phyloP scores from a whole-genome alignment of 805 yeast species.

The Metschnikowia colocasiae region DNA sequence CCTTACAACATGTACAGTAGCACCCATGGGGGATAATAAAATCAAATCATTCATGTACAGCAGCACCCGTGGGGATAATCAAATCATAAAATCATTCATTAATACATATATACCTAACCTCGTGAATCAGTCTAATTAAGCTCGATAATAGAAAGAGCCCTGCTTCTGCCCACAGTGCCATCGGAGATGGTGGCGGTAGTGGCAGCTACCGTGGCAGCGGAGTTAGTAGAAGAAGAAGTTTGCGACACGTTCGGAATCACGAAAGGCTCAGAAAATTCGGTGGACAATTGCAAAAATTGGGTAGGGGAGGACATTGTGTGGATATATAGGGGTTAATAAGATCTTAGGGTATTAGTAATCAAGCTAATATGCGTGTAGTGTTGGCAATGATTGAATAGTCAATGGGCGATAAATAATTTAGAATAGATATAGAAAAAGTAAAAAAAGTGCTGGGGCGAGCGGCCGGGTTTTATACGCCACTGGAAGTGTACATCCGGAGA shows the following conservation, averaged over 20 bases:
- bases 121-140: slow-evolving; percentile 18
- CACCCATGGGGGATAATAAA: no score
- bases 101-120: background rate
- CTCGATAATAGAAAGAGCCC: slow-evolving; percentile 25
- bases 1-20: no score
- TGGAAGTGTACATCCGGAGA: slow-evolving; percentile 22
- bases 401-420: background rate
- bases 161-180: slow-evolving; percentile 15
- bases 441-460: background rate
- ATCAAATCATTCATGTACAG: no score
- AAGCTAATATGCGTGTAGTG: background rate
- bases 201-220: slow-evolving; percentile 9
- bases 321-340: background rate
- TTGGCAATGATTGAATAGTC: background rate
- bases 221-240: slow-evolving; percentile 29
- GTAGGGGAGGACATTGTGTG: slow-evolving; percentile 12
- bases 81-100: background rate
- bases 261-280: slow-evolving; percentile 58
- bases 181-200: slow-evolving; percentile 11
- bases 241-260: slow-evolving; percentile 65
- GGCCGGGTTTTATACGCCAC: slow-evolving; percentile 11
- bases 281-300: slow-evolving; percentile 52
- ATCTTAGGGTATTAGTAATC: no score
- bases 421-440: background rate
- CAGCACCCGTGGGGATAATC: no score